phyloP scores from a whole-genome alignment of 2,329 filamentous ascomycete genomes.

The Penicillium sumatraense region DNA sequence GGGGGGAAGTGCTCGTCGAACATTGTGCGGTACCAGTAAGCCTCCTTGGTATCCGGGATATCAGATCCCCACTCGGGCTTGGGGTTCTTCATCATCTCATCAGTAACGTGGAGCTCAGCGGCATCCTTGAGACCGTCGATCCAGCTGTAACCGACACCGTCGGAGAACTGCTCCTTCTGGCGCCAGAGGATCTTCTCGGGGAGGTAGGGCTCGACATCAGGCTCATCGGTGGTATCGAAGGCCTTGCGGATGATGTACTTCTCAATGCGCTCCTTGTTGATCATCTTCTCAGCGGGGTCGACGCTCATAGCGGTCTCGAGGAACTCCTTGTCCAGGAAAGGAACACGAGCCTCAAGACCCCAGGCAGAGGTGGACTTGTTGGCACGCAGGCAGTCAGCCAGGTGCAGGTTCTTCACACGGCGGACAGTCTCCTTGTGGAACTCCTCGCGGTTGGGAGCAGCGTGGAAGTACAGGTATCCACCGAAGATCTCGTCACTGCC shows the following conservation, averaged over 20 bases:
- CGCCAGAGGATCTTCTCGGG: slow-evolving; percentile 95
- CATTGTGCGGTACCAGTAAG: slow-evolving; percentile 98
- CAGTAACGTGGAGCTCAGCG: slow-evolving; percentile 84
- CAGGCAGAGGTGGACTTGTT: slow-evolving; percentile 99
- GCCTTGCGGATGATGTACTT: slow-evolving; percentile 99
- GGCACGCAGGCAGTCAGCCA: slow-evolving; percentile 94
- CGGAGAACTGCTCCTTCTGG: slow-evolving; percentile 99
- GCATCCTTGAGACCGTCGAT: slow-evolving; percentile 97
- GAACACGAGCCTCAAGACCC: slow-evolving; percentile 96
- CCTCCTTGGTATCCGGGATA: slow-evolving; percentile 95
- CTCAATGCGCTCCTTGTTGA: slow-evolving; percentile 84
- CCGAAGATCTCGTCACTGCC: slow-evolving; percentile 98
- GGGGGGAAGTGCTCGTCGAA: slow-evolving; percentile 98
- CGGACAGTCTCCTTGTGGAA: slow-evolving; percentile 96
- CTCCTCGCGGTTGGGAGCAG: slow-evolving; percentile 84
- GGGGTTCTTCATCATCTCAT: slow-evolving; percentile 98
- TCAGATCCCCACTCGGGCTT: slow-evolving; percentile 95
- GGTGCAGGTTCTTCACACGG: slow-evolving; percentile 93
- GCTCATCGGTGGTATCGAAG: slow-evolving; percentile 90
- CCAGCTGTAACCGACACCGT: slow-evolving; percentile 98
- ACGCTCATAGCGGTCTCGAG: slow-evolving; percentile 91
- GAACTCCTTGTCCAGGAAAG: slow-evolving; percentile 98
- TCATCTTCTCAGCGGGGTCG: slow-evolving; percentile 94
- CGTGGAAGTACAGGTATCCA: slow-evolving; percentile 98
- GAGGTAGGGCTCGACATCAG: slow-evolving; percentile 80